Percentiles rank a stretch among this genome's conserved stretches.
These are phyloP conservation scores for Pterulicium gracile DNA, from an alignment of 1,284 basidiomycete species.

Conservation along the genomic window DNA sequence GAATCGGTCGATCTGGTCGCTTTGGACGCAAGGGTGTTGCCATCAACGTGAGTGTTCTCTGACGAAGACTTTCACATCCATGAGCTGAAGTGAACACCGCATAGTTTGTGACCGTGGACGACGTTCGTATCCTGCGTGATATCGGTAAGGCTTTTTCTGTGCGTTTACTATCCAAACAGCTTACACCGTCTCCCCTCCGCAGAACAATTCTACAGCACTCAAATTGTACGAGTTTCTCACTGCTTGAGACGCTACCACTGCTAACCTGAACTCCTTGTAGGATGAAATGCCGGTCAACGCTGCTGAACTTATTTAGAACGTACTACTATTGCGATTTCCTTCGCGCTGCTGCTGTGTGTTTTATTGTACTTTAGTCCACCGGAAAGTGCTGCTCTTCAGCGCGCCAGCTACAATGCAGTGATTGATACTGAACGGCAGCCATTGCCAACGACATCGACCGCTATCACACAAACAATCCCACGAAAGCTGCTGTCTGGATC, in stretches of 20 bases:
- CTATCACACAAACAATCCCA: no score
- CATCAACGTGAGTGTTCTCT: constrained; percentile 56
- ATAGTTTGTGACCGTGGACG: constrained; percentile 86
- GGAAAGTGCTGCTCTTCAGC: no score
- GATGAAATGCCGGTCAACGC: constrained; percentile 95
- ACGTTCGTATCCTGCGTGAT: constrained; percentile 83
- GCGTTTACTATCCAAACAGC: constrained; percentile 11
- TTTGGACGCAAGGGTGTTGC: constrained; percentile 93
- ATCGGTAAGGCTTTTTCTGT: constrained; percentile 44
- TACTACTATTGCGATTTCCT: no score
- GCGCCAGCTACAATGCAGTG: no score
- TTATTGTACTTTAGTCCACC: no score
- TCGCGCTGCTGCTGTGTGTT: no score
- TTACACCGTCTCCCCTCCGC: constrained; percentile 12
- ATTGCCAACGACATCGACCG: no score
- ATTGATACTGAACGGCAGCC: no score
- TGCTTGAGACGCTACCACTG: constrained; percentile 7
- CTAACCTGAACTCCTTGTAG: constrained; percentile 26
- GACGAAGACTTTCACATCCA: constrained; percentile 11
- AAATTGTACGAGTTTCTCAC: constrained; percentile 60
- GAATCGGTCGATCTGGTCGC: constrained; percentile 91
- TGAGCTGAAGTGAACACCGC: neutral
- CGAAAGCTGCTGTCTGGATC: no score
- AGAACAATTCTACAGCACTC: constrained; percentile 85
- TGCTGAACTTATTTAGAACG: constrained; percentile 64